Conservation (phyloP, 78 protist species). For the Dictyostelium discoideum region DNA sequence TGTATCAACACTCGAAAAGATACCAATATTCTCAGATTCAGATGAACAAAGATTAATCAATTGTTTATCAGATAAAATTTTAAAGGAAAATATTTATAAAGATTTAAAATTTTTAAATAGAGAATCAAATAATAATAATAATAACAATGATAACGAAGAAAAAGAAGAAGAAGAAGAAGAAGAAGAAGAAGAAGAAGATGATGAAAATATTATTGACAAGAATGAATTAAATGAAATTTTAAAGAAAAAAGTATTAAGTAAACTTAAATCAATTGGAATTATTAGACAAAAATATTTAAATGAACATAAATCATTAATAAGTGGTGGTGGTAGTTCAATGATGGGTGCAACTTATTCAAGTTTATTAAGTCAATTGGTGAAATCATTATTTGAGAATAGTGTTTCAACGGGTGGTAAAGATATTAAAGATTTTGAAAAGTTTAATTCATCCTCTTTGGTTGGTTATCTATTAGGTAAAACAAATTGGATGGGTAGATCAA, state of each 20-base stretch:
- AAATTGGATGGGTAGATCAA: conserved; percentile 36
- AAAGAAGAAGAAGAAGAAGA: neutral
- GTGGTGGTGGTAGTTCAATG: conserved; percentile 32
- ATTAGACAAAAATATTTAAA: conserved; percentile 4
- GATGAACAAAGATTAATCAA: neutral
- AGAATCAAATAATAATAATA: neutral
- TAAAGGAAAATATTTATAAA: neutral
- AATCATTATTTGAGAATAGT: conserved; percentile 2
- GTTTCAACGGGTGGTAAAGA: neutral
- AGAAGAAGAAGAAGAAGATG: neutral
- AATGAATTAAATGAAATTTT: neutral
- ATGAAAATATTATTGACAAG: neutral
- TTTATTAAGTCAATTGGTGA: neutral
- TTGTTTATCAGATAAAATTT: neutral
- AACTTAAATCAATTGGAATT: neutral
- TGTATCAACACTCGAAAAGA: neutral
- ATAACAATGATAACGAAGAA: neutral
- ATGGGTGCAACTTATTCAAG: conserved; percentile 35
- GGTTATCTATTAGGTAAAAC: conserved; percentile 33
- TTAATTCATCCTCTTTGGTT: conserved; percentile 39
- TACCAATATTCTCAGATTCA: neutral
- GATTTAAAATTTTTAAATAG: neutral
- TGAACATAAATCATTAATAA: conserved; percentile 3
- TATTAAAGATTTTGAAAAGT: conserved; percentile 42
- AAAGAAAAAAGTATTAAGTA: neutral